Percentiles rank a stretch among this genome's conserved stretches.
phyloP scores from a whole-genome alignment of 2,329 filamentous ascomycete species.

The Calonectria pseudoreteaudii region DNA sequence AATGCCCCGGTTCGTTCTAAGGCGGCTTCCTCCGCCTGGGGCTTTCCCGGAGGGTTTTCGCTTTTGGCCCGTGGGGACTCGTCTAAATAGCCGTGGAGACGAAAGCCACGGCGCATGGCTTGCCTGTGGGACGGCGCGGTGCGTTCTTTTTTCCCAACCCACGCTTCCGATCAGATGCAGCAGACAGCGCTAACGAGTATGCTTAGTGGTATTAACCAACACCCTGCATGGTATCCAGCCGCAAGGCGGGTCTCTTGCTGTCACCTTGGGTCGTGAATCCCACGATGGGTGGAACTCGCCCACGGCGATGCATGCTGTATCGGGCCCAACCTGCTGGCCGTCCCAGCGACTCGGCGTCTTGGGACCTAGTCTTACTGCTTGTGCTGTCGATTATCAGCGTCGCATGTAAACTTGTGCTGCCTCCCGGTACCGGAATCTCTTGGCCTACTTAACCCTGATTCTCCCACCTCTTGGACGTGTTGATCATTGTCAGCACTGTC shows the following conservation, averaged over 20 bases:
- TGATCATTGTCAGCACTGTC: neutral
- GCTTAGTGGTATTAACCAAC: neutral
- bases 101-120: neutral
- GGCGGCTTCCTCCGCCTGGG: neutral
- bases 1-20: neutral
- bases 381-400: neutral
- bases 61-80: neutral
- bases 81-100: neutral
- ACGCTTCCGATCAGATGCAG: slow-evolving; percentile 9
- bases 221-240: neutral
- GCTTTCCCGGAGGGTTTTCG: neutral
- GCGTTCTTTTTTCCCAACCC: slow-evolving; percentile 3
- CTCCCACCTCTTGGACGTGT: neutral
- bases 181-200: neutral
- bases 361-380: neutral
- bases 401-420: neutral
- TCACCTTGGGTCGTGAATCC: neutral
- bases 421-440: slow-evolving; percentile 9
- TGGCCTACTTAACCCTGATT: slow-evolving; percentile 1
- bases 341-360: neutral
- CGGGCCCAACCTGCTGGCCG: neutral
- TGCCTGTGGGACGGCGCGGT: neutral
- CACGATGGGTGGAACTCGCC: slow-evolving; percentile 2
- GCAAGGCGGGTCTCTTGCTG: neutral
- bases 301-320: slow-evolving; percentile 1